Base-by-base conservation (phyloP, 768 basidiomycete species). In the Lepiota brunneoincarnata region DNA sequence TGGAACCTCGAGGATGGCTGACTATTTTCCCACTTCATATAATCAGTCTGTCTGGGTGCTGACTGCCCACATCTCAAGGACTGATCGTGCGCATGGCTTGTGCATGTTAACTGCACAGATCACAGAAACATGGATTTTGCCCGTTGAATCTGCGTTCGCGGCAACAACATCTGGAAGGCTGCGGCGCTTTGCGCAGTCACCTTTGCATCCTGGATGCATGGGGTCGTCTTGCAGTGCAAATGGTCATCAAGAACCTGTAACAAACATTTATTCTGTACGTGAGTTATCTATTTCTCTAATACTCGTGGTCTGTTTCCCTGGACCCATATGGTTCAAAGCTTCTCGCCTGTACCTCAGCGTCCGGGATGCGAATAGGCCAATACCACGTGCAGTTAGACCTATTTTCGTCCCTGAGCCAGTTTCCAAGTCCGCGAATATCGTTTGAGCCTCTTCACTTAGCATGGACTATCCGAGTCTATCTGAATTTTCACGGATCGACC, bases 381-480 rank as follows among this genome's bases (percentile, higher is more conserved):
- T 21, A 54, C 18, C 43, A 48, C 52, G 39, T 37, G 52, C 37
- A 51, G 40, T 51, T 31, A 28, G n/a, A 61, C 44, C 63, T 67
- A 63, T 64, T 63, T 65, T 58, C 55, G 56, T 59, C 49, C 50
- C 55, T 58, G 56, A 47, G 61, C 59, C 57, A 58, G 45, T 51
- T 51, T 57, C 43, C 54, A 53, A 51, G 37, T 67, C 66, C 66
- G 66, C 60, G 60, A 65, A 61, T 47, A 31, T 52, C 46, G 44
- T 52, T 51, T 39, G 52, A 51, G 38, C 43, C 56, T 45, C 45
- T 46, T 48, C 39, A 54, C 45, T 36, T 21, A 31, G 26, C 45
- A 26, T 41, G 39, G 46, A 47, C 31, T 62, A 69, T 68, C 64
- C 54, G 52, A 68, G 61, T 54, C 63, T 63, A 69, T 70, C 68